A percentile compares a stretch with the other conserved stretches of the same genome.
Evolutionary conservation across 352 stramenopile genomes (phyloP).

Genomic region (Thalassiosira mediterranea): DNA sequence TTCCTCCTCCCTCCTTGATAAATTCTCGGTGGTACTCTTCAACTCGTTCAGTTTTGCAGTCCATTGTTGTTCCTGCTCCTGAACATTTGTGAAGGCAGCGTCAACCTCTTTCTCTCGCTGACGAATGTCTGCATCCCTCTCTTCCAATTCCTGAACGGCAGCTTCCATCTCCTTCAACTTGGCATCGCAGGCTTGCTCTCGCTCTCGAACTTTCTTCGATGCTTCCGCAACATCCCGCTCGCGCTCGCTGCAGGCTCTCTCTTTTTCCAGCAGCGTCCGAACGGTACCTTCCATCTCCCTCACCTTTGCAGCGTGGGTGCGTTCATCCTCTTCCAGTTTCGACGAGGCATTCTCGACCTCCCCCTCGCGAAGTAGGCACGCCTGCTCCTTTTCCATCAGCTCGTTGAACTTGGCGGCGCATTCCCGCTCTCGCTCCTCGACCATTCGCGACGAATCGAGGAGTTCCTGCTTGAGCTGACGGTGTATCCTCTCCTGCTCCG

Average conservation of each 20-base stretch:
- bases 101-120: too few species aligned
- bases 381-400: conserved; percentile 5
- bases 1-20: not conserved
- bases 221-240: conserved; percentile 12
- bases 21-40: not conserved
- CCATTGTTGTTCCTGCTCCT: too few species aligned
- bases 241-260: conserved; percentile 14
- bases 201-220: conserved; percentile 18
- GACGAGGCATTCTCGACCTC: not conserved
- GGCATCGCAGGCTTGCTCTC: conserved; percentile 14
- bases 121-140: too few species aligned
- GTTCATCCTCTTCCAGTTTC: not conserved
- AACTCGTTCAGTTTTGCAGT: too few species aligned
- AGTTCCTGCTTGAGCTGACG: not conserved
- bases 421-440: not conserved
- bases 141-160: not conserved
- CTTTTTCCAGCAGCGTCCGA: conserved; percentile 1
- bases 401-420: too few species aligned
- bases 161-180: conserved; percentile 29
- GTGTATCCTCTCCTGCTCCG: conserved; percentile 10
- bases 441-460: not conserved
- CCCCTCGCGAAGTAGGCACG: not conserved
- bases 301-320: not conserved
- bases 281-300: not conserved
- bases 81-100: too few species aligned